Percentiles rank a stretch among this genome's conserved stretches.
Conservation (phyloP, 1,284 basidiomycete species). For the Cystobasidium slooffiae region DNA sequence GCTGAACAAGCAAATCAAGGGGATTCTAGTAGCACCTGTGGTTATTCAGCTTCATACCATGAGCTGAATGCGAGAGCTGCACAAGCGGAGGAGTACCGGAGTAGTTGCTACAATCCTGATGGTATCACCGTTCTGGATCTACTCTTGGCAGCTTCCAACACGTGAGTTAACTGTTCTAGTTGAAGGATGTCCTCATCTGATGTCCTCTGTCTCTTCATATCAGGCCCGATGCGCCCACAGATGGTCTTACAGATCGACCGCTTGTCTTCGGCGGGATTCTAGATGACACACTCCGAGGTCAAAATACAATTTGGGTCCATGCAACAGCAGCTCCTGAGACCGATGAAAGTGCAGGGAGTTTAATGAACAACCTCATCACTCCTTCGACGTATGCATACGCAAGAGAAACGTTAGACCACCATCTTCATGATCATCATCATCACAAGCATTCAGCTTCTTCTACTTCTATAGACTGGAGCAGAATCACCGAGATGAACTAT, state of each 20-base stretch:
- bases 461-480: constrained; percentile 3
- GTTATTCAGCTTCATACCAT: background rate
- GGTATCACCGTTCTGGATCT: constrained; percentile 38
- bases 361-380: no score
- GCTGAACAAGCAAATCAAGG: background rate
- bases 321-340: constrained; percentile 4
- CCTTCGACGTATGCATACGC: constrained; percentile 6
- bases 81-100: constrained; percentile 22
- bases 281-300: constrained; percentile 35
- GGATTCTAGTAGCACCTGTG: background rate
- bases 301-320: constrained; percentile 27
- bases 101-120: constrained; percentile 15
- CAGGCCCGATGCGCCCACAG: constrained; percentile 18
- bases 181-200: background rate
- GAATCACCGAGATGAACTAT: constrained; percentile 15
- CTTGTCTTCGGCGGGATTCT: constrained; percentile 23
- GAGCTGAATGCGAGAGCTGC: constrained; percentile 13
- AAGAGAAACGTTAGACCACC: background rate
- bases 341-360: background rate
- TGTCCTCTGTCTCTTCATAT: background rate
- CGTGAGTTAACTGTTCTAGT: constrained; percentile 12
- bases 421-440: background rate
- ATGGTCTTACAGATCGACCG: constrained; percentile 1
- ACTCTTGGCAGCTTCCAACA: constrained; percentile 19
- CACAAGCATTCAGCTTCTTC: background rate